Evolutionary conservation across 2,329 filamentous ascomycete genomes (phyloP).

Genomic region (Penicillium sp.): DNA sequence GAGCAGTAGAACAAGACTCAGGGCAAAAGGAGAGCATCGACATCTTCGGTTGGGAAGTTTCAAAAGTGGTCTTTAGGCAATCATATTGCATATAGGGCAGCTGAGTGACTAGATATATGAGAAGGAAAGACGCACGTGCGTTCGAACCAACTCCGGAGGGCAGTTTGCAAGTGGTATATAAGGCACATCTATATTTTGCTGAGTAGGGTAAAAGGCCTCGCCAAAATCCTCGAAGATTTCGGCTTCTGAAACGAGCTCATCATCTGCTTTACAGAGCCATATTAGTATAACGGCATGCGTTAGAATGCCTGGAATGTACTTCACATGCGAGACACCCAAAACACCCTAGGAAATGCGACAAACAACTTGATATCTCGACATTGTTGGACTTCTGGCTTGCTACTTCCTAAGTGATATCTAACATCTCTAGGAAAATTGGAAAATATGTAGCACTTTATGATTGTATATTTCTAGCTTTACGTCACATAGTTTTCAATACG

Average conservation of each 20-base stretch:
- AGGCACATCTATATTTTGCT: slow-evolving; percentile 25
- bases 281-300: slow-evolving; percentile 29
- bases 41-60: slow-evolving; percentile 26
- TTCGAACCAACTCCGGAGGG: too few relatives aligned
- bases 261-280: slow-evolving; percentile 36
- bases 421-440: too few relatives aligned
- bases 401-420: too few relatives aligned
- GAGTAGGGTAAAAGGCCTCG: slow-evolving; percentile 31
- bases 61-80: slow-evolving; percentile 32
- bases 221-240: slow-evolving; percentile 38
- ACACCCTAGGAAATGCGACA: too few relatives aligned
- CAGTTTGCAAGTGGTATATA: slow-evolving; percentile 13
- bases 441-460: too few relatives aligned
- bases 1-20: not conserved
- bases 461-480: too few relatives aligned
- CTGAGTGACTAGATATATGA: too few relatives aligned
- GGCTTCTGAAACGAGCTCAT: slow-evolving; percentile 31
- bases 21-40: not conserved
- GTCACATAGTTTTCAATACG: too few relatives aligned
- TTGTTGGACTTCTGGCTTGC: too few relatives aligned
- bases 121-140: too few relatives aligned
- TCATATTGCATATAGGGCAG: slow-evolving; percentile 27
- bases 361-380: too few relatives aligned
- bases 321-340: too few relatives aligned
- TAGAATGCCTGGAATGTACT: slow-evolving; percentile 31